Evolutionary conservation across 306 rosid species (phyloP).

Genomic region (Fragaria nilgerrensis): DNA sequence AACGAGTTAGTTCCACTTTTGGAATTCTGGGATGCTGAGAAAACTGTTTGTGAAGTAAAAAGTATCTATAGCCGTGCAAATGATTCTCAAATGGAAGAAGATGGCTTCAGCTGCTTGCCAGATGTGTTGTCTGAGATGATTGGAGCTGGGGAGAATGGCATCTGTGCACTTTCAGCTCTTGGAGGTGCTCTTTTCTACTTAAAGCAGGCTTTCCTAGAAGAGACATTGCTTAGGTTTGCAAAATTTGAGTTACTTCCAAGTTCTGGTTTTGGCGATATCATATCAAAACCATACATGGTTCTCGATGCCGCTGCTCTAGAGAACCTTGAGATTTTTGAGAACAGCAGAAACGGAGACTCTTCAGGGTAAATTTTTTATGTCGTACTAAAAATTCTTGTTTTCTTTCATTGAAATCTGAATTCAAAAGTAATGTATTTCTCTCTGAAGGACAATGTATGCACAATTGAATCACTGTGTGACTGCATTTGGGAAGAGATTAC

Average conservation of each 20-base stretch:
- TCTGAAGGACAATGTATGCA: slow-evolving; percentile 73
- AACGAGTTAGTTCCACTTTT: slow-evolving; percentile 74
- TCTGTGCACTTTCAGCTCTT: slow-evolving; percentile 89
- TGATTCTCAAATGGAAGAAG: slow-evolving; percentile 33
- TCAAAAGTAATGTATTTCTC: slow-evolving; percentile 34
- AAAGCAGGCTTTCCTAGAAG: slow-evolving; percentile 89
- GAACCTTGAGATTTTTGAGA: slow-evolving; percentile 94
- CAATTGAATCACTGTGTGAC: slow-evolving; percentile 92
- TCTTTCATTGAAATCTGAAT: slow-evolving; percentile 19
- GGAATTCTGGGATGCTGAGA: slow-evolving; percentile 89
- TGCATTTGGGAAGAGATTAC: slow-evolving; percentile 91
- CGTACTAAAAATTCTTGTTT: neutral
- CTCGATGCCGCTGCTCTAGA: slow-evolving; percentile 92
- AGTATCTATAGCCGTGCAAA: slow-evolving; percentile 36
- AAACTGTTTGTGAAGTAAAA: slow-evolving; percentile 53
- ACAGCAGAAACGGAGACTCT: slow-evolving; percentile 82
- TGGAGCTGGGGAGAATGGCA: slow-evolving; percentile 46
- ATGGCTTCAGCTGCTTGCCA: slow-evolving; percentile 51
- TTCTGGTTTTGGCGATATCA: slow-evolving; percentile 52
- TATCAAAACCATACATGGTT: slow-evolving; percentile 84
- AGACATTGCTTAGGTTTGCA: slow-evolving; percentile 79
- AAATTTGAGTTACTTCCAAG: slow-evolving; percentile 78
- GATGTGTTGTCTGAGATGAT: slow-evolving; percentile 68
- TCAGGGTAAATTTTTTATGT: slow-evolving; percentile 63
- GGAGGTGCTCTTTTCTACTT: slow-evolving; percentile 91